Conservation (phyloP, 148 eudicot genomes). For the Silene uniflora region DNA sequence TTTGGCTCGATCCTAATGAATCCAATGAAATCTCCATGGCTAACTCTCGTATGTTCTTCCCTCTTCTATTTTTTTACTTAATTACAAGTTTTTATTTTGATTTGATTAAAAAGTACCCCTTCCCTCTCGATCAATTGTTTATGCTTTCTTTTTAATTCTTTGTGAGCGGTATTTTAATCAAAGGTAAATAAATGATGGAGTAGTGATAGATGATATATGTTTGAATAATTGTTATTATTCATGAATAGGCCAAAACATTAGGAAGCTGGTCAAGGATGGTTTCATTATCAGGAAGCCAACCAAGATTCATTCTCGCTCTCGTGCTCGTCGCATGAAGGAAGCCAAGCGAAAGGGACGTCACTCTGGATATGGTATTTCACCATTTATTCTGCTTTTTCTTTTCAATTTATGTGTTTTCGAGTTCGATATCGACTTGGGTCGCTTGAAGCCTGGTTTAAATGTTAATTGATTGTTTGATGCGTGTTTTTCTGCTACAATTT, state of each 20-base stretch:
- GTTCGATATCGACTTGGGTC: not conserved
- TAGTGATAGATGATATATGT: not conserved
- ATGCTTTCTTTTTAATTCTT: not conserved
- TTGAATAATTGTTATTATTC: not conserved
- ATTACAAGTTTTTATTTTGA: too few species aligned
- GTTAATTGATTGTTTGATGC: not conserved
- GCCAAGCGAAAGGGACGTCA: slow-evolving; percentile 90
- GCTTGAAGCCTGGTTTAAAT: not conserved
- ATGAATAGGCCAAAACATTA: slow-evolving; percentile 64
- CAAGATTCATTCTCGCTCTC: slow-evolving; percentile 78
- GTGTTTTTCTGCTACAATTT: not conserved
- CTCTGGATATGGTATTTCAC: slow-evolving; percentile 61
- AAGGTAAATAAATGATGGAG: too few species aligned
- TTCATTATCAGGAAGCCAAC: slow-evolving; percentile 80
- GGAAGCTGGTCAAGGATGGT: slow-evolving; percentile 84
- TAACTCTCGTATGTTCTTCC: slow-evolving; percentile 54
- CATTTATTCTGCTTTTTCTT: not conserved
- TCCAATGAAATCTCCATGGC: slow-evolving; percentile 84
- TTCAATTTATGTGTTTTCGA: not conserved
- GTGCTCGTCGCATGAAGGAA: slow-evolving; percentile 80
- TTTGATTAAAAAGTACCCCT: not conserved
- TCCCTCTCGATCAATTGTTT: too few species aligned
- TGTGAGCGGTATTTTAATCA: too few species aligned
- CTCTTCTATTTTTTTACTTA: not conserved
- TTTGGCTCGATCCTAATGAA: slow-evolving; percentile 89